These are phyloP conservation scores for Penicillium longicatenatum DNA, from an alignment of 495 filamentous ascomycete genomes.

Conservation along the genomic window DNA sequence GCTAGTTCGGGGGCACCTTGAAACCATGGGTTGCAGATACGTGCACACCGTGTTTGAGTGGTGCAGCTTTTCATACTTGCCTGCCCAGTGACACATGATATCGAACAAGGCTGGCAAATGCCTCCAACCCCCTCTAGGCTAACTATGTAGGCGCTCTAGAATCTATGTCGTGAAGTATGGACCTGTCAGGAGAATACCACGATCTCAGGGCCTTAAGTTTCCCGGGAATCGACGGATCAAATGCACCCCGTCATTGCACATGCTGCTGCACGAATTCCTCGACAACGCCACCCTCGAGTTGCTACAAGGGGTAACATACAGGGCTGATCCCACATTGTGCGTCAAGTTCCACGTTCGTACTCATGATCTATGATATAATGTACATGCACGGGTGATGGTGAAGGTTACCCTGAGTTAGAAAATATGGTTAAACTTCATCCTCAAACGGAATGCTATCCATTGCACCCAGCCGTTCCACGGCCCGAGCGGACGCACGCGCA, in stretches of 20 bases:
- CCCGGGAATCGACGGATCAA: neutral
- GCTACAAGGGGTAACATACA: constrained; percentile 4
- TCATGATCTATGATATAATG: constrained; percentile 5
- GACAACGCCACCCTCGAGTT: neutral
- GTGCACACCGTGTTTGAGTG: constrained; percentile 7
- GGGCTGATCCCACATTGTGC: neutral
- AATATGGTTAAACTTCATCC: constrained; percentile 60
- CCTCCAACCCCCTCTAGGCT: neutral
- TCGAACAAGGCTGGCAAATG: constrained; percentile 1
- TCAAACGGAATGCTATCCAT: constrained; percentile 87
- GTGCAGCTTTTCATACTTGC: neutral
- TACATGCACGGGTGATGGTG: too few relatives aligned
- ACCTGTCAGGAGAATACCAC: neutral
- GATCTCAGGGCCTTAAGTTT: too few relatives aligned
- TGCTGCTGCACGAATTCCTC: constrained; percentile 3
- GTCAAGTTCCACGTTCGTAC: neutral
- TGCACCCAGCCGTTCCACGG: constrained; percentile 78
- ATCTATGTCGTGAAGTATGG: neutral
- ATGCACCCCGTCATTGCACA: constrained; percentile 4
- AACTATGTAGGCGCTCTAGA: constrained; percentile 1
- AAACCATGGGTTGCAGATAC: constrained; percentile 2
- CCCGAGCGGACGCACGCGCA: constrained; percentile 71
- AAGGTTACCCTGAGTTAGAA: neutral
- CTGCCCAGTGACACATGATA: neutral
- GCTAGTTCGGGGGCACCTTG: neutral